Conservation (phyloP, 805 yeast species). For the Pichia kluyveri region DNA sequence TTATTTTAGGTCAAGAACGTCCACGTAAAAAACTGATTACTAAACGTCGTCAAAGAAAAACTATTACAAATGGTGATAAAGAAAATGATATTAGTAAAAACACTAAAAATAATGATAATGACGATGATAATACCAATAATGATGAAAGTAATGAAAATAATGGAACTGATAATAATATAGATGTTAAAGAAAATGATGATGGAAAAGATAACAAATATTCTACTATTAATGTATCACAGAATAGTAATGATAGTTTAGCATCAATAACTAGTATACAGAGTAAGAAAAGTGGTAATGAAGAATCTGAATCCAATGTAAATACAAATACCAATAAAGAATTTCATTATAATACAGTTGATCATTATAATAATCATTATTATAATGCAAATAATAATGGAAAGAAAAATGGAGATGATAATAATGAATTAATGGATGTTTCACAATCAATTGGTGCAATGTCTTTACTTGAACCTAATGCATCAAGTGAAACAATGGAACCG, state of each 20-base stretch:
- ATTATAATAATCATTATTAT: neutral
- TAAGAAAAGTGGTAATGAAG: neutral
- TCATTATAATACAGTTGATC: neutral
- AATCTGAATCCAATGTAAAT: neutral
- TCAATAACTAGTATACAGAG: neutral
- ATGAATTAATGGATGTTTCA: slow-evolving; percentile 7
- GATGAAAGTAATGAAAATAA: neutral
- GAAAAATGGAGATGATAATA: neutral
- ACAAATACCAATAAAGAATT: neutral
- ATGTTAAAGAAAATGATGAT: neutral
- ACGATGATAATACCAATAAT: neutral
- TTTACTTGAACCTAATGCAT: neutral
- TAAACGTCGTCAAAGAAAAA: slow-evolving; percentile 9
- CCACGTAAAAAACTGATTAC: slow-evolving; percentile 9
- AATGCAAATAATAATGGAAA: neutral
- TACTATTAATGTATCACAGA: neutral
- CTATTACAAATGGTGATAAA: neutral
- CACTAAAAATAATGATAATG: neutral
- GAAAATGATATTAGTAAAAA: neutral
- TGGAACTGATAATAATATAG: neutral
- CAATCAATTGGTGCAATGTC: slow-evolving; percentile 13
- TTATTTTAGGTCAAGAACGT: slow-evolving; percentile 7
- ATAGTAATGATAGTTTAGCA: neutral
- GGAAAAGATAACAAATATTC: neutral
- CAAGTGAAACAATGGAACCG: neutral